These are phyloP conservation scores for Fraxinus sp. DNA, from an alignment of 305 asterid genomes.

Conservation along the genomic window DNA sequence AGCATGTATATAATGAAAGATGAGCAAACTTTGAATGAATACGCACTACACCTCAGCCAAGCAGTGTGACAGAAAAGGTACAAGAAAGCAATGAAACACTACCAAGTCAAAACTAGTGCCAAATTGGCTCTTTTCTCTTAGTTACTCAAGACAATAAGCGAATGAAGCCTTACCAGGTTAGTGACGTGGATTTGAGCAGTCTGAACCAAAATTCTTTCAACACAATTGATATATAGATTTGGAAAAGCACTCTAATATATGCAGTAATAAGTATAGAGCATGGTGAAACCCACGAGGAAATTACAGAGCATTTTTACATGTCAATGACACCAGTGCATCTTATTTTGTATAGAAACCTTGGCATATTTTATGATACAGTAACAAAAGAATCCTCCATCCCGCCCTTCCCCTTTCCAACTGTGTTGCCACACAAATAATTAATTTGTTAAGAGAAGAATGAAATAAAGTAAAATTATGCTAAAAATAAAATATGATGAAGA, in stretches of 20 bases:
- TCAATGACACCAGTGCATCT: neutral
- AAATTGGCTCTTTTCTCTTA: neutral
- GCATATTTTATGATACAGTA: neutral
- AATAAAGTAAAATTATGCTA: slow-evolving; percentile 20
- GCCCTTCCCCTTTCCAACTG: neutral
- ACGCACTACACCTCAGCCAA: neutral
- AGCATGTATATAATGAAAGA: slow-evolving; percentile 18
- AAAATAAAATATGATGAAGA: slow-evolving; percentile 22
- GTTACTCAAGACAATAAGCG: neutral
- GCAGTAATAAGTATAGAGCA: neutral
- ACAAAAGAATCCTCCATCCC: neutral
- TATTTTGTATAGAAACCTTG: neutral
- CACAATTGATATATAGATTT: neutral
- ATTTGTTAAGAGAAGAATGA: neutral
- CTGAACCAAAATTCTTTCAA: neutral
- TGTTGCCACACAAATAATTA: neutral
- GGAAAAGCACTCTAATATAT: neutral
- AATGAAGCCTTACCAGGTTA: neutral
- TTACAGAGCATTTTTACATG: neutral
- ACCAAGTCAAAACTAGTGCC: neutral
- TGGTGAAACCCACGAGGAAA: neutral
- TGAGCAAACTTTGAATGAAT: neutral
- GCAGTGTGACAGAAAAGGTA: neutral
- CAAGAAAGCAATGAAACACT: neutral
- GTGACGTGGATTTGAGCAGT: neutral